A percentile compares a stretch with the other conserved stretches of the same genome.
Evolutionary conservation across 1,284 basidiomycete genomes (phyloP).

Genomic region (Trametes versicolor): DNA sequence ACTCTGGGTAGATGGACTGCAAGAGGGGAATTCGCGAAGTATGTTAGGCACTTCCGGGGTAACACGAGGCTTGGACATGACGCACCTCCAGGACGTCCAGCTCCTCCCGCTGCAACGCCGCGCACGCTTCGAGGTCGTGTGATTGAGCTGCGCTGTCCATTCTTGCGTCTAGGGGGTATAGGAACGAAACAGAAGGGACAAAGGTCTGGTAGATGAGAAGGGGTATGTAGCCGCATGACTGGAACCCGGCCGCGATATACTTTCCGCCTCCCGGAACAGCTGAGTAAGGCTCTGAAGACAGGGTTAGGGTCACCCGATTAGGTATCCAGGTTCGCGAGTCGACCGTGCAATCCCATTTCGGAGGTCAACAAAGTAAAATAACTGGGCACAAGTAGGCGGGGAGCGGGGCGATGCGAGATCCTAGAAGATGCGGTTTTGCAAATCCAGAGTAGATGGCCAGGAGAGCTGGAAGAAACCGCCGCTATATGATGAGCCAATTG

Average conservation of each 20-base stretch:
- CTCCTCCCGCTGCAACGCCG: constrained; percentile 49
- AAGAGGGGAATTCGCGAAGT: constrained; percentile 1
- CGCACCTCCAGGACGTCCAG: constrained; percentile 67
- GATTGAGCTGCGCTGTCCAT: constrained; percentile 7
- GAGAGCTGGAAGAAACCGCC: background rate
- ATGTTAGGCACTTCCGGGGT: too few species aligned
- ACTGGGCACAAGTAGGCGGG: background rate
- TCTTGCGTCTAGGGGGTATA: background rate
- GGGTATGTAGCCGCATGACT: too few species aligned
- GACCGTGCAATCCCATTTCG: background rate
- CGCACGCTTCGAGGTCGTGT: constrained; percentile 38
- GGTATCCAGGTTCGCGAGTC: constrained; percentile 19
- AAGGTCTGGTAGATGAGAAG: background rate
- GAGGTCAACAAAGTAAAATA: background rate
- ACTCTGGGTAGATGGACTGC: constrained; percentile 81
- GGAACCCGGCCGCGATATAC: background rate
- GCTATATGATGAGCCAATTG: background rate
- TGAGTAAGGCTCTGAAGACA: constrained; percentile 5
- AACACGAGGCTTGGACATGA: background rate
- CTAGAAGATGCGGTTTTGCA: background rate
- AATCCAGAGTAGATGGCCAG: background rate
- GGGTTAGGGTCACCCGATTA: constrained; percentile 22
- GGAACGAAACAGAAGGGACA: background rate
- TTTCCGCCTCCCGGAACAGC: background rate
- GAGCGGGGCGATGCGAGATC: background rate